A percentile compares a stretch with the other conserved stretches of the same genome.
phyloP scores from a whole-genome alignment of 305 asterid genomes.

The Lippia alba region DNA sequence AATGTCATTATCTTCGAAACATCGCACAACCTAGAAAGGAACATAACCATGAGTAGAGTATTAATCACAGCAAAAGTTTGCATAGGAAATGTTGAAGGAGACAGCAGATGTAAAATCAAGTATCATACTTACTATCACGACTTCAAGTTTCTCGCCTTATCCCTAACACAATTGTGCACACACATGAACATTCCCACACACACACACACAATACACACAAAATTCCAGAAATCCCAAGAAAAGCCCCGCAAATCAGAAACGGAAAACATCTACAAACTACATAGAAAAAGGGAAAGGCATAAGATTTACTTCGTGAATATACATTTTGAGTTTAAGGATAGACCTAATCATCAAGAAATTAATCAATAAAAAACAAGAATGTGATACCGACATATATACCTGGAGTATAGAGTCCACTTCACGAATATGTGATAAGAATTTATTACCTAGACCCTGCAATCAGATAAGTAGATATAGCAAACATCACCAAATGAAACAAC shows the following conservation, averaged over 20 bases:
- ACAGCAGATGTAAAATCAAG: slow-evolving; percentile 12
- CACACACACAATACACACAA: background rate
- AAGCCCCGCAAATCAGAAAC: background rate
- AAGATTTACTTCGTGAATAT: slow-evolving; percentile 4
- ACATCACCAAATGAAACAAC: slow-evolving; percentile 30
- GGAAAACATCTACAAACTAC: background rate
- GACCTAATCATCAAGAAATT: slow-evolving; percentile 14
- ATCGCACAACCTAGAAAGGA: slow-evolving; percentile 81
- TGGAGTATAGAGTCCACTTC: slow-evolving; percentile 96
- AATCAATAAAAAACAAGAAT: slow-evolving; percentile 12
- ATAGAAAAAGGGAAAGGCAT: background rate
- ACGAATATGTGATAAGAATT: slow-evolving; percentile 93
- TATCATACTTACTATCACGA: slow-evolving; percentile 23
- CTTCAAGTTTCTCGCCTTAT: slow-evolving; percentile 5
- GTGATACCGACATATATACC: slow-evolving; percentile 45
- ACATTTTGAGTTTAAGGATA: slow-evolving; percentile 2
- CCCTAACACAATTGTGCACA: background rate
- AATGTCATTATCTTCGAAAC: slow-evolving; percentile 97
- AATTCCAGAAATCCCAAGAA: background rate
- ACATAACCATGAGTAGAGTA: slow-evolving; percentile 28
- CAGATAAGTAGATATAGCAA: slow-evolving; percentile 32
- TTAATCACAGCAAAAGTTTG: slow-evolving; percentile 14
- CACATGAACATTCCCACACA: slow-evolving; percentile 8
- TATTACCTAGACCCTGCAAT: slow-evolving; percentile 91
- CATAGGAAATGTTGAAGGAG: background rate